These are phyloP conservation scores for Pseudogymnoascus sp. DNA, from an alignment of 2,329 filamentous ascomycete species.

Conservation along the genomic window DNA sequence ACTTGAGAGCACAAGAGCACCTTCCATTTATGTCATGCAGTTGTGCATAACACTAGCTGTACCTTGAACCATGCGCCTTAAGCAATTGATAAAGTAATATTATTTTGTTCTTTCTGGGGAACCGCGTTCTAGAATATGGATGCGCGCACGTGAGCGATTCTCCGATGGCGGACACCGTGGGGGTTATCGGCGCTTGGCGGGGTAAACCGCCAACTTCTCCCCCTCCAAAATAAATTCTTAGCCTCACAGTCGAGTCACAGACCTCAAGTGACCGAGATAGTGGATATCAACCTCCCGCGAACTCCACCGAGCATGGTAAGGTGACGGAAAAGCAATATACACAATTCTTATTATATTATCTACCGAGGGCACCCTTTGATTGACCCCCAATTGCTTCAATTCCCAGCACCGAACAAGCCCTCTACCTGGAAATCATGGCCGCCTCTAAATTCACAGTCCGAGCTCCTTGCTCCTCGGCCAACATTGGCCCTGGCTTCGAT, in stretches of 20 bases:
- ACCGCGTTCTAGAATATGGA: not conserved
- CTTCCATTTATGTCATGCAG: not conserved
- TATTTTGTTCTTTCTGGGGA: slow-evolving; percentile 1
- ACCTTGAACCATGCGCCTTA: not conserved
- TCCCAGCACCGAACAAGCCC: not conserved
- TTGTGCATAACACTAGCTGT: not conserved
- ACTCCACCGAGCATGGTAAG: not conserved
- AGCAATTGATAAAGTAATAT: not conserved
- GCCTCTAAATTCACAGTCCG: slow-evolving; percentile 50
- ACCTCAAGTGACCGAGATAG: slow-evolving; percentile 3
- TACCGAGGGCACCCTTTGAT: not conserved
- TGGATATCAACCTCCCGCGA: not conserved
- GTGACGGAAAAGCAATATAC: not conserved
- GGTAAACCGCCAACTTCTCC: not conserved
- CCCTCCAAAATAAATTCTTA: slow-evolving; percentile 4
- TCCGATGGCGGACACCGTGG: not conserved
- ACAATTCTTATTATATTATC: not conserved
- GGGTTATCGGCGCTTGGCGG: not conserved
- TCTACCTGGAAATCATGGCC: not conserved
- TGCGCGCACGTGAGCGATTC: not conserved
- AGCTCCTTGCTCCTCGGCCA: slow-evolving; percentile 90
- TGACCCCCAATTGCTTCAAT: not conserved
- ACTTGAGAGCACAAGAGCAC: not conserved
- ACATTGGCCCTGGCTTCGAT: slow-evolving; percentile 96
- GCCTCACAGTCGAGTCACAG: not conserved